Conservation (phyloP, 768 basidiomycete species). For the Xanthoconium stramineum region DNA sequence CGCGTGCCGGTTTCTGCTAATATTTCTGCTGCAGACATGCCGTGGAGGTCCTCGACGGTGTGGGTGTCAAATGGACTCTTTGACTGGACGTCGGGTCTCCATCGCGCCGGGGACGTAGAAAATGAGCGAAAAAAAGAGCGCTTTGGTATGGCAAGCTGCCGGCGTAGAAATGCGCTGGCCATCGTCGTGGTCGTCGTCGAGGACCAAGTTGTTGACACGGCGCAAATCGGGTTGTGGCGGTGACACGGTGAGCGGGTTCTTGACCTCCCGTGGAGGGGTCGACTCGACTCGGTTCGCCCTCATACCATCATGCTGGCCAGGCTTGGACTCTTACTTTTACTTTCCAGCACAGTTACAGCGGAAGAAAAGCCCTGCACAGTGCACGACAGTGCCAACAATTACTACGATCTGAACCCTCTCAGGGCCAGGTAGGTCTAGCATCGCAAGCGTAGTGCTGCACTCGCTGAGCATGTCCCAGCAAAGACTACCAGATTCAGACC, state of each 20-base stretch:
- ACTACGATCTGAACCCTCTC: slow-evolving; percentile 66
- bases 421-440: slow-evolving; percentile 45
- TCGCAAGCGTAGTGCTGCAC: not conserved
- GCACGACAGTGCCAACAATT: slow-evolving; percentile 46
- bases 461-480: slow-evolving; percentile 38
- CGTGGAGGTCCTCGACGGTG: slow-evolving; percentile 82
- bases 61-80: slow-evolving; percentile 64
- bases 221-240: slow-evolving; percentile 27
- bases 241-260: slow-evolving; percentile 2
- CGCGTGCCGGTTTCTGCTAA: slow-evolving; percentile 68
- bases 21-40: slow-evolving; percentile 75
- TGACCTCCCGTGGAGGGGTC: slow-evolving; percentile 27
- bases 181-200: slow-evolving; percentile 42
- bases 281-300: slow-evolving; percentile 13
- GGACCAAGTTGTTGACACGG: slow-evolving; percentile 17
- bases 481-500: slow-evolving; percentile 58
- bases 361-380: slow-evolving; percentile 61
- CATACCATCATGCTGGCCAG: slow-evolving; percentile 7
- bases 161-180: slow-evolving; percentile 66
- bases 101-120: slow-evolving; percentile 23
- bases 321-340: not conserved
- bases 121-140: slow-evolving; percentile 25
- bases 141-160: slow-evolving; percentile 43
- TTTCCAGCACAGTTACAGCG: slow-evolving; percentile 18
- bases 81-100: slow-evolving; percentile 22